Base-by-base conservation (phyloP, 768 basidiomycete genomes). In the Collybia sordida region DNA sequence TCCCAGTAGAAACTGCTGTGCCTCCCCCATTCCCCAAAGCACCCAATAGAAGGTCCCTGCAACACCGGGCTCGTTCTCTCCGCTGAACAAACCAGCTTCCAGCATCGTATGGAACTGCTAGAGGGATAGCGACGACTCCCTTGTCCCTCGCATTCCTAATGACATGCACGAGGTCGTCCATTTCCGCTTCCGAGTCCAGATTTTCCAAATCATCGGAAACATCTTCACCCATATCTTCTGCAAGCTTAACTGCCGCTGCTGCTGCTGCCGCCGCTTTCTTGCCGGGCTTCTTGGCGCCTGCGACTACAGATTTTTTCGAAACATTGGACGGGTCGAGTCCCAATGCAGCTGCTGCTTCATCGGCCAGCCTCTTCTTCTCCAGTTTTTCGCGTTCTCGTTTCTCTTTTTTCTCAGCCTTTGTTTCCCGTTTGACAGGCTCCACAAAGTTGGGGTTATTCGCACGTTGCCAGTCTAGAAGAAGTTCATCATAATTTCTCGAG, bases 381-480 rank as follows among this genome's bases (percentile, higher is more conserved):
- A 83, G 75, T 64, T 86, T 90, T 68, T 93, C 90, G 44, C 78
- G 74, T 54, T 91, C 88, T 50, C 84, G 80, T 63, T 90, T 85
- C 65, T 89, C 89, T 68, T 92, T 92, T 70, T 87, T 86, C 72
- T 93, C 90, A 6, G 85, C 87, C 60, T 93, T 93, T 21, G 84
- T 88, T 69, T 91, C 89, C 44, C 82, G 77, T 72, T 92, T 93
- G 21, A 90, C 87, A 0, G 90, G 92, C 61, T 92, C 90, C 3
- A 93, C 86, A 64, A 84, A 93, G 52, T 91, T 91, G 12, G 91
- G 92, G 54, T 93, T 92, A 62, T 92, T 79, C 21, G 81, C 86
- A 27, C 90, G 84, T 59, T 93, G 88, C 93, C 93, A 98, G 45
- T 98, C 95, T 21, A 92, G 77, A 15, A 95, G 78, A 3, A 99